These are phyloP conservation scores for Lithocarpus polystachyus DNA, from an alignment of 306 rosid species.

Conservation along the genomic window DNA sequence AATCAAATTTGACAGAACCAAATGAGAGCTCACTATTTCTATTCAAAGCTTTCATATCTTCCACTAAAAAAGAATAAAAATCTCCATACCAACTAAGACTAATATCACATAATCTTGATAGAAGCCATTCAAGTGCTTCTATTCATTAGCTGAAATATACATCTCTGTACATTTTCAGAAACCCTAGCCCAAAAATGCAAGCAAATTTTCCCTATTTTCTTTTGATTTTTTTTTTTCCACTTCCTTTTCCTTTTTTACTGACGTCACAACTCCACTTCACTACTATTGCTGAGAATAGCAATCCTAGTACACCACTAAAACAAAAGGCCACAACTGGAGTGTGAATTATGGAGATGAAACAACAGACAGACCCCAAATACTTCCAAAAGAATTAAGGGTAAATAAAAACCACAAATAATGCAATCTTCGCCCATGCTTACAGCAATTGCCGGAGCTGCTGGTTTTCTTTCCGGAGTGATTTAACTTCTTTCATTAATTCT, in stretches of 20 bases:
- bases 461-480: conserved; percentile 80
- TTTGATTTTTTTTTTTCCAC: conserved; percentile 14
- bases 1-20: background rate
- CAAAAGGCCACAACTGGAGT: conserved; percentile 10
- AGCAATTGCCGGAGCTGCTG: conserved; percentile 89
- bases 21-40: background rate
- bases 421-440: conserved; percentile 37
- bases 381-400: background rate
- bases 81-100: background rate
- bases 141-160: conserved; percentile 20
- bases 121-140: conserved; percentile 26
- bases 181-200: conserved; percentile 23
- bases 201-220: conserved; percentile 15
- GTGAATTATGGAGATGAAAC: conserved; percentile 27
- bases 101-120: background rate
- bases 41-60: background rate
- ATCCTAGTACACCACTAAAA: conserved; percentile 19
- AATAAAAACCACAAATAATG: conserved; percentile 8
- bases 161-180: conserved; percentile 42
- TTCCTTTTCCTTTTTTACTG: background rate
- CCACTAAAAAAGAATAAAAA: background rate
- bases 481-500: conserved; percentile 81
- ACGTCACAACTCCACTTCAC: conserved; percentile 6
- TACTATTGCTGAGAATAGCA: conserved; percentile 24
- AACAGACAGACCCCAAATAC: conserved; percentile 17